Evolutionary conservation across 1,284 basidiomycete species (phyloP), one percentile per base, ranked within the genome.

Genomic region (Cutaneotrichosporon sp.): DNA sequence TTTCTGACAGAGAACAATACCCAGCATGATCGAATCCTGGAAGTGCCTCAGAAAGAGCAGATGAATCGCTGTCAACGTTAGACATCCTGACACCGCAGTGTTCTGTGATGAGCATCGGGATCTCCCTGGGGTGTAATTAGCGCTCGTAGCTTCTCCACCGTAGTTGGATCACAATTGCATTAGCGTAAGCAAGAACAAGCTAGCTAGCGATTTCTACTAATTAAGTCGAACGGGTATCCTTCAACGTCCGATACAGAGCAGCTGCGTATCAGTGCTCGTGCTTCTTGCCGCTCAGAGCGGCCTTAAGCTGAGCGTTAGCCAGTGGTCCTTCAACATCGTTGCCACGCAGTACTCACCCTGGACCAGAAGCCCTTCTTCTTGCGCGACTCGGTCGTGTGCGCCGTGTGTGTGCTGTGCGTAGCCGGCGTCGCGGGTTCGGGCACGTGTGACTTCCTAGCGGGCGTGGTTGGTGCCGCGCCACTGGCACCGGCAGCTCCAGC

Each of bases 281-380:
- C 20, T 51, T 48, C 46, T 56, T 46, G 41, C 39, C 22, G 39
- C n/a, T 34, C 41, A 53, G 48, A 22, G 39, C 31, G 10, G 33
- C 22, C 37, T 58, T 49, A 38, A 62, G 51, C 63, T 65, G 22
- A 4, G 24, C 38, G 38, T 41, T 19, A 41, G 38, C 38, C 14
- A 20, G 11, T 38, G n/a, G n/a, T 26, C 22, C 11, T 14, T 31
- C 9, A 9, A 10, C 29, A 31, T 31, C 14, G 29, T 38, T 11
- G 11, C 11, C n/a, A n/a, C 5, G 26, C 2, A 7, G 5, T 4
- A 25, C 27, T 35, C n/a, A 46, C 31, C 45, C 22, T 65, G 32
- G 45, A 29, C 33, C 63, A 58, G 59, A 65, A 62, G 38, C 61
- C 54, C 38, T 53, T 59, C 38, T 55, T 59, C 61, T 62, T 63